Conservation (phyloP, 345 rosid genomes). For the Eutrema japonicum region DNA sequence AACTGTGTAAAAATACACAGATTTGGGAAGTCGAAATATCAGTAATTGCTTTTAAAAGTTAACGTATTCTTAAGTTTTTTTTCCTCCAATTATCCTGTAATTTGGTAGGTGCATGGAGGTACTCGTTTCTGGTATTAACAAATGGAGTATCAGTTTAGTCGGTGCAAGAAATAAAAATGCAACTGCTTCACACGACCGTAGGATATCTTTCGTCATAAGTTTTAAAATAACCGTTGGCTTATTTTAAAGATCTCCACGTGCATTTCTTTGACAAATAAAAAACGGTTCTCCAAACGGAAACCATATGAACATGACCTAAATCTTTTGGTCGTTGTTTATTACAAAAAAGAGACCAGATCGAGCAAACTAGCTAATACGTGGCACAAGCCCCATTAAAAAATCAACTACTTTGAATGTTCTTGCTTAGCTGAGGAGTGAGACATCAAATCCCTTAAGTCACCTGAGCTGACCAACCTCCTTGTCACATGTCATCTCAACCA, state of each 20-base stretch:
- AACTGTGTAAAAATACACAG: too few species aligned
- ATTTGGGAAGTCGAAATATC: too few species aligned
- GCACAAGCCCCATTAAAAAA: neutral
- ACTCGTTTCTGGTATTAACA: neutral
- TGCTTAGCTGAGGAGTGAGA: slow-evolving; percentile 5
- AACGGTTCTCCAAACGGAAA: slow-evolving; percentile 15
- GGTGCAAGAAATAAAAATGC: slow-evolving; percentile 29
- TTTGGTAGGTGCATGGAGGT: neutral
- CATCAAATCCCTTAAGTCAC: neutral
- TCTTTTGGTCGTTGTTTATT: slow-evolving; percentile 34
- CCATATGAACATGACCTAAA: slow-evolving; percentile 4
- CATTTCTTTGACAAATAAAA: neutral
- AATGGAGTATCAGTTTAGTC: slow-evolving; percentile 23
- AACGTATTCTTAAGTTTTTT: neutral
- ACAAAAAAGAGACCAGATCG: slow-evolving; percentile 12
- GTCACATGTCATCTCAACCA: neutral
- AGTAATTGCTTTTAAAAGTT: too few species aligned
- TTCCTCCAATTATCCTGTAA: neutral
- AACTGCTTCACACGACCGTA: slow-evolving; percentile 41
- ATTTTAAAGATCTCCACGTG: slow-evolving; percentile 9
- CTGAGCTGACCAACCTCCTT: slow-evolving; percentile 8
- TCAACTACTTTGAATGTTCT: slow-evolving; percentile 15
- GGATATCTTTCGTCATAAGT: slow-evolving; percentile 9
- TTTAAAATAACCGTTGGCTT: slow-evolving; percentile 18
- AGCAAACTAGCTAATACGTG: neutral